Evolutionary conservation across 192 early-diverging fungal genomes (phyloP).

Genomic region (Entophlyctis luteolus): DNA sequence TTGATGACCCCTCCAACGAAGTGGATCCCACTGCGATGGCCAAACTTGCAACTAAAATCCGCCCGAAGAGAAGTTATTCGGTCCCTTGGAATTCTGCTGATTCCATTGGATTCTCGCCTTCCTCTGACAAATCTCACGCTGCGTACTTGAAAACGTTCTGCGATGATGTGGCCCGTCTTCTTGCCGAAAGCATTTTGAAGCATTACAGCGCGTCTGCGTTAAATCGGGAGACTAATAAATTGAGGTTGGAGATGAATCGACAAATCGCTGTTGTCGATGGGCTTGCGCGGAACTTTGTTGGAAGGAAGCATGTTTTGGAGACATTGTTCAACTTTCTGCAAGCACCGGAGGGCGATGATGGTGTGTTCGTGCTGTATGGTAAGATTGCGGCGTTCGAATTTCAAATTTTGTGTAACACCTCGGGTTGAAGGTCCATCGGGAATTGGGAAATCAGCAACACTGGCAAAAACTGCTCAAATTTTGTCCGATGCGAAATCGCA

Average conservation of each 20-base stretch:
- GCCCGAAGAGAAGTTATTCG: constrained; percentile 16
- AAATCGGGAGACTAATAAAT: neutral
- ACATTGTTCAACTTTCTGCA: neutral
- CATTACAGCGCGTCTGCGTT: neutral
- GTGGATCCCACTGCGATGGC: neutral
- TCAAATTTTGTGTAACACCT: too few species aligned
- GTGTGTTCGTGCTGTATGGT: constrained; percentile 20
- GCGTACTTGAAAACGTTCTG: constrained; percentile 30
- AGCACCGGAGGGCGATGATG: neutral
- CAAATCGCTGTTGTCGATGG: neutral
- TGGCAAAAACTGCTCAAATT: constrained; percentile 1
- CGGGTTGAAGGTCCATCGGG: constrained; percentile 19
- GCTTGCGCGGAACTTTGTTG: constrained; percentile 13
- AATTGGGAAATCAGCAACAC: constrained; percentile 21
- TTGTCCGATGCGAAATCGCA: neutral
- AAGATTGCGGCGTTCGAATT: neutral
- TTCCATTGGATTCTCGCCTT: constrained; percentile 13
- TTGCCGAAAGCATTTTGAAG: constrained; percentile 25
- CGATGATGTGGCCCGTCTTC: constrained; percentile 19
- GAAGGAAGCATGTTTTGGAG: neutral
- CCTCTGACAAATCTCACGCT: constrained; percentile 19
- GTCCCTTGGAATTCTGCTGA: constrained; percentile 22
- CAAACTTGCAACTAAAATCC: constrained; percentile 1
- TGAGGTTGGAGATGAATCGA: neutral
- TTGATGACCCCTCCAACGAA: neutral